Evolutionary conservation across 2,329 filamentous ascomycete genomes (phyloP).

Genomic region (Verticillium klebahnii): DNA sequence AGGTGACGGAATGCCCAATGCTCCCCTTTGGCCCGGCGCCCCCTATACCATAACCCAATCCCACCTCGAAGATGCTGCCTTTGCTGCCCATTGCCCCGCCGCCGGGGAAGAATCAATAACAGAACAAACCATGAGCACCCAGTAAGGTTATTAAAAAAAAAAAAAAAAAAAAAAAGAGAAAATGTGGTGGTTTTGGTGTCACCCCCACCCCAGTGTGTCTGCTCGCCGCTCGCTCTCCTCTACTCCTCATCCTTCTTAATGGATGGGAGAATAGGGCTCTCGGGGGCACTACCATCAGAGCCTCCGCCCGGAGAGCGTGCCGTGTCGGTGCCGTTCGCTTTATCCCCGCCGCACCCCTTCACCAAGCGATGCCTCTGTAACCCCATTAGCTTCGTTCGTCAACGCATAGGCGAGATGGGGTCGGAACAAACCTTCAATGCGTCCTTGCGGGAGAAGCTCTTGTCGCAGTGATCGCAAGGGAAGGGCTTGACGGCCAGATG

Average conservation of each 20-base stretch:
- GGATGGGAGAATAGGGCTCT: not conserved
- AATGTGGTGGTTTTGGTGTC: not conserved
- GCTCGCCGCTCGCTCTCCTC: not conserved
- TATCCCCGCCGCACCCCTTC: constrained; percentile 53
- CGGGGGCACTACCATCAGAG: constrained; percentile 4
- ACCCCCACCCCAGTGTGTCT: not conserved
- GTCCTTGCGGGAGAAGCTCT: constrained; percentile 95
- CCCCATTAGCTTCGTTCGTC: not conserved
- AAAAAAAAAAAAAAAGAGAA: not conserved
- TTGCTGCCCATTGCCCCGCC: not conserved
- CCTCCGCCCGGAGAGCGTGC: not conserved
- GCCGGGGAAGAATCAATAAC: not conserved
- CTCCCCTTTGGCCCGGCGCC: not conserved
- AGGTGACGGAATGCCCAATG: not conserved
- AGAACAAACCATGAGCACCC: not conserved
- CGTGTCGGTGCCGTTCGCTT: constrained; percentile 8
- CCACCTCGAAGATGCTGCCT: not conserved
- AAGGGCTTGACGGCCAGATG: constrained; percentile 95
- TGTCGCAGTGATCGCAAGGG: constrained; percentile 85
- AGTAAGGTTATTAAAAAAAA: not conserved
- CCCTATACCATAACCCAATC: not conserved
- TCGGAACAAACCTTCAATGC: constrained; percentile 74
- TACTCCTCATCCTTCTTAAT: not conserved
- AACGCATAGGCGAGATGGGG: not conserved
- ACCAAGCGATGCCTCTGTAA: constrained; percentile 58